Conservation (phyloP, 192 early-diverging fungal species). For the Dissophora globulifera region DNA sequence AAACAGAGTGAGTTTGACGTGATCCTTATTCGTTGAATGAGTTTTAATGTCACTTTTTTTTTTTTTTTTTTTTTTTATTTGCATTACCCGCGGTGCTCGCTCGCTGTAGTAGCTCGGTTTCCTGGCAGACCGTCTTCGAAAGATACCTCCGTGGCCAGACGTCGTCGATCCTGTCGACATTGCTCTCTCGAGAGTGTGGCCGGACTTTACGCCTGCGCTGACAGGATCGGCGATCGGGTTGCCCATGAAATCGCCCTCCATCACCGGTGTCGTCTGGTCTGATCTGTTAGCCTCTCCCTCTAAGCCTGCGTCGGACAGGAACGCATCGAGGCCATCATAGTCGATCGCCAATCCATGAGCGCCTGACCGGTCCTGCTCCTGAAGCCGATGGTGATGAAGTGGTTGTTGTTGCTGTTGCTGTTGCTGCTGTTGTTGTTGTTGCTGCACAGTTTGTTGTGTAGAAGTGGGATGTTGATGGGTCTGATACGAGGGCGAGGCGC, state of each 20-base stretch:
- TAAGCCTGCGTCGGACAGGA: slow-evolving; percentile 21
- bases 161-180: slow-evolving; percentile 24
- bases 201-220: too few relatives aligned
- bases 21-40: too few relatives aligned
- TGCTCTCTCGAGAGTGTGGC: slow-evolving; percentile 1
- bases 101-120: slow-evolving; percentile 5
- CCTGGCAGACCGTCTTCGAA: slow-evolving; percentile 21
- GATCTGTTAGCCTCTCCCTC: slow-evolving; percentile 9
- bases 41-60: background rate
- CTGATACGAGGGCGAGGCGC: background rate
- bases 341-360: slow-evolving; percentile 33
- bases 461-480: too few relatives aligned
- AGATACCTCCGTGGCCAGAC: background rate
- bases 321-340: slow-evolving; percentile 53
- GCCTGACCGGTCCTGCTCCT: slow-evolving; percentile 7
- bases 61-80: too few relatives aligned
- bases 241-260: background rate
- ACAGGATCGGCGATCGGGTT: background rate
- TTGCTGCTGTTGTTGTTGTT: slow-evolving; percentile 2
- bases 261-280: slow-evolving; percentile 3
- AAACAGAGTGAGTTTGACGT: too few relatives aligned
- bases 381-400: slow-evolving; percentile 14
- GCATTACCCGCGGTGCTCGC: slow-evolving; percentile 27
- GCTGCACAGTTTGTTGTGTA: background rate
- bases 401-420: background rate